These are phyloP conservation scores for Saturnispora saitoi DNA, from an alignment of 805 yeast genomes.

Conservation along the genomic window DNA sequence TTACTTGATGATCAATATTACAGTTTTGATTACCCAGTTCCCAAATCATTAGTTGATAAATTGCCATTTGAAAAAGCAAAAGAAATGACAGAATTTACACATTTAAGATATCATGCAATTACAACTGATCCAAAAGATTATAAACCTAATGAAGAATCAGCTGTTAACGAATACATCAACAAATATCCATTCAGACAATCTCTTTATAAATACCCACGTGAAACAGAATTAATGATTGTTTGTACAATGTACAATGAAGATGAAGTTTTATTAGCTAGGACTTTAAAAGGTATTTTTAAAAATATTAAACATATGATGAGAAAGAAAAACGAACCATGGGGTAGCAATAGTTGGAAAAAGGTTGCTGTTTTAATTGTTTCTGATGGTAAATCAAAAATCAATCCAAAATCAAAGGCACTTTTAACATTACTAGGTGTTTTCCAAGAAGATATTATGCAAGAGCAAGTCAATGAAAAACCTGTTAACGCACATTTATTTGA, in stretches of 20 bases:
- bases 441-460: conserved; percentile 92
- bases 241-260: conserved; percentile 91
- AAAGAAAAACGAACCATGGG: conserved; percentile 54
- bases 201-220: conserved; percentile 63
- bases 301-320: conserved; percentile 71
- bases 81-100: conserved; percentile 46
- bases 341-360: conserved; percentile 88
- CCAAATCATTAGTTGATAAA: conserved; percentile 47
- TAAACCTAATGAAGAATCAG: conserved; percentile 42
- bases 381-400: conserved; percentile 82
- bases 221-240: conserved; percentile 78
- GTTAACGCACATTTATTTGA: conserved; percentile 89
- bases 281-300: conserved; percentile 83
- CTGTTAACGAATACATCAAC: conserved; percentile 23
- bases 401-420: conserved; percentile 68
- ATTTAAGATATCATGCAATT: conserved; percentile 86
- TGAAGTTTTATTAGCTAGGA: conserved; percentile 71
- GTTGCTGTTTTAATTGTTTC: conserved; percentile 81
- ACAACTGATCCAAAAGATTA: conserved; percentile 85
- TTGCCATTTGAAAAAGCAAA: conserved; percentile 34
- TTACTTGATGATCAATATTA: conserved; percentile 59
- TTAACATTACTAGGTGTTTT: conserved; percentile 80
- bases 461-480: conserved; percentile 68
- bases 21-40: conserved; percentile 80
- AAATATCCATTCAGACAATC: conserved; percentile 56